Conservation (phyloP, 148 eudicot genomes). For the Chenopodium quinoa region DNA sequence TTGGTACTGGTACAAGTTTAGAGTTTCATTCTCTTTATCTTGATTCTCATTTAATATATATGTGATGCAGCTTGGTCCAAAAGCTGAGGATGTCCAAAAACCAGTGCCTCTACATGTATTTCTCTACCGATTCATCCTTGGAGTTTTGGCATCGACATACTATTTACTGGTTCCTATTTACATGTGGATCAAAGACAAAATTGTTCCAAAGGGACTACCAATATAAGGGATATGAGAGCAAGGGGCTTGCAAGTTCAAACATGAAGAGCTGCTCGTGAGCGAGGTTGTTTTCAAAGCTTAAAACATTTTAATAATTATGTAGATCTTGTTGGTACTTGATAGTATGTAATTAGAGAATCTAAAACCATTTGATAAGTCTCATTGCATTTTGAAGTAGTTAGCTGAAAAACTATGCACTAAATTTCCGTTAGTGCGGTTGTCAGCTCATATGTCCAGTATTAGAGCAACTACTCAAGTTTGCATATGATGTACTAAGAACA, state of each 20-base stretch:
- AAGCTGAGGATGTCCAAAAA: conserved; percentile 63
- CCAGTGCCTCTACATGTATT: conserved; percentile 70
- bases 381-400: conserved; percentile 16
- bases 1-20: no score
- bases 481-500: not conserved
- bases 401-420: conserved; percentile 7
- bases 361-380: conserved; percentile 7
- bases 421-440: not conserved
- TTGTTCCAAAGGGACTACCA: conserved; percentile 67
- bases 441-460: not conserved
- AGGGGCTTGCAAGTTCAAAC: conserved; percentile 3
- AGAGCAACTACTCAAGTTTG: not conserved
- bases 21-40: not conserved
- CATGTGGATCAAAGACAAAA: conserved; percentile 91
- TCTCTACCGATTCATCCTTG: conserved; percentile 59
- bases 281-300: not conserved
- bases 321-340: conserved; percentile 18
- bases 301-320: conserved; percentile 5
- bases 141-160: conserved; percentile 61
- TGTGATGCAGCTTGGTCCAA: conserved; percentile 72
- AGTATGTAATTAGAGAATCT: conserved; percentile 15
- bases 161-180: conserved; percentile 73
- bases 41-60: not conserved
- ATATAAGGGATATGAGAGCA: conserved; percentile 34
- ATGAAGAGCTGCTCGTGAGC: not conserved